Base-by-base conservation (phyloP, 768 basidiomycete genomes). In the Leucocoprinus leucothites region DNA sequence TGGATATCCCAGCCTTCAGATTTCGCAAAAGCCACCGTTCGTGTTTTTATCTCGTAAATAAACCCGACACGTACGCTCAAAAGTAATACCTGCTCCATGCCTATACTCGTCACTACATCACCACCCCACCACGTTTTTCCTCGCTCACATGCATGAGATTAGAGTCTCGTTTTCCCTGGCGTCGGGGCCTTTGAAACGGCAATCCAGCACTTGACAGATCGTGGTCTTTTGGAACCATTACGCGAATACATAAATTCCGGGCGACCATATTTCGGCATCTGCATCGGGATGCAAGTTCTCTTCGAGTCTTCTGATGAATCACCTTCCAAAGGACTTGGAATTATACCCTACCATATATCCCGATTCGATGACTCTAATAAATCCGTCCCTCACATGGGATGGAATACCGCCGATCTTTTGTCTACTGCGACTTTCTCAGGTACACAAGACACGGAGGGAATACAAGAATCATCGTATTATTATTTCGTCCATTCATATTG, bases 401-500 rank as follows among this genome's bases (percentile, higher is more conserved):
- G 96, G 96, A 98, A 97, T 69, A 72, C 82, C 21, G 84, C 85
- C 22, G 83, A 87, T 56, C 74, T 79, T 40, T 65, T 89, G 53
- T 74, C 81, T 64, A 63, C 71, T n/a, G 25, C 65, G 71, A 31
- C 6, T 11, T 31, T 31, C 31, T n/a, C n/a, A n/a, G n/a, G n/a
- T n/a, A n/a, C n/a, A n/a, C n/a, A n/a, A 44, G 64, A 76, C 57
- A 67, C 74, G 53, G 79, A 82, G 51, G 75, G 75, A 48, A 67
- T 83, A 63, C 73, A 79, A 48, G 69, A 74, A 48, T 67, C 76
- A n/a, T 77, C 84, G 18, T 85, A 86, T 65, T 98, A 95, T 67
- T 99, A 99, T 72, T 99, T 95, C 67, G 95, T 99, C 31, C 97
- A 99, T 74, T 98, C 97, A 13, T 99, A 84, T 74, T 84, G 89